Evolutionary conservation across 2,329 filamentous ascomycete species (phyloP).

Genomic region (Penicillium glabrum): DNA sequence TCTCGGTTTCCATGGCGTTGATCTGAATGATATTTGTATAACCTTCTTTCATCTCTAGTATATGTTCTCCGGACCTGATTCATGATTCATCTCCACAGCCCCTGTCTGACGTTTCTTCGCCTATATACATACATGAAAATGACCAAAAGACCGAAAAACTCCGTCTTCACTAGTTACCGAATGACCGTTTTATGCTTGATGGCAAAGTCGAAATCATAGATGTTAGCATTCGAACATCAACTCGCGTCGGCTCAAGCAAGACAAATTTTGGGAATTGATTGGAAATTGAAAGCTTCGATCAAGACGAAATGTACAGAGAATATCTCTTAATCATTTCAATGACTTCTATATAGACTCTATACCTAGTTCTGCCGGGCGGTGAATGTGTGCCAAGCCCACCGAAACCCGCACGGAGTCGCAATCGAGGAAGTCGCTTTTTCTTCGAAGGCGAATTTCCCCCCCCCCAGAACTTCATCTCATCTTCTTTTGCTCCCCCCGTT

Average conservation of each 20-base stretch:
- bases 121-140: not conserved
- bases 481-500: slow-evolving; percentile 11
- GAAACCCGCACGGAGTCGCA: slow-evolving; percentile 27
- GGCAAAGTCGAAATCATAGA: not conserved
- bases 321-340: no score
- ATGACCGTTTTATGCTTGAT: not conserved
- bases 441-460: slow-evolving; percentile 25
- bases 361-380: slow-evolving; percentile 26
- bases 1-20: slow-evolving; percentile 4
- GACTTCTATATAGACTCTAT: not conserved
- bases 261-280: not conserved
- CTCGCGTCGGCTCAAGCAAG: not conserved
- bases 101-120: not conserved
- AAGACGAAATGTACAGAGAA: no score
- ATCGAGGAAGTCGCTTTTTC: slow-evolving; percentile 27
- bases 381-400: slow-evolving; percentile 19
- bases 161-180: not conserved
- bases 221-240: not conserved
- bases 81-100: not conserved
- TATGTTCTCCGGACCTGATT: slow-evolving; percentile 1
- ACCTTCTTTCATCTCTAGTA: slow-evolving; percentile 2
- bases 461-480: slow-evolving; percentile 19
- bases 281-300: not conserved
- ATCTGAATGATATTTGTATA: slow-evolving; percentile 11
- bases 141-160: not conserved